phyloP scores from a whole-genome alignment of 202 grass and related monocot genomes.

The Zoysia matrella region DNA sequence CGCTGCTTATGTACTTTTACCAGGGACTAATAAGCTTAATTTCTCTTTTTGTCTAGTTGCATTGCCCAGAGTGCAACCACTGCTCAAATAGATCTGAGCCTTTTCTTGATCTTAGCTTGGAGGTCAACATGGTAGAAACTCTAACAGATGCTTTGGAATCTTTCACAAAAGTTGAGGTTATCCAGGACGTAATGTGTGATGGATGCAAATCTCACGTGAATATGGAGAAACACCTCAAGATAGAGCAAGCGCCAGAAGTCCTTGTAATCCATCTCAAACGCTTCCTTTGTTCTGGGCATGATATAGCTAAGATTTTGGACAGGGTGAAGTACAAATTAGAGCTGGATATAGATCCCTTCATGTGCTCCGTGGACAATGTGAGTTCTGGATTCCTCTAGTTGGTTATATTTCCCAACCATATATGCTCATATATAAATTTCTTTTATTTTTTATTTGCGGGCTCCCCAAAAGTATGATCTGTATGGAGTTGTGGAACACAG shows the following conservation, averaged over 20 bases:
- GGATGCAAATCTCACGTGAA: constrained; percentile 51
- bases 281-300: constrained; percentile 27
- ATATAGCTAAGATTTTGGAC: constrained; percentile 38
- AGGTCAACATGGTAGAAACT: constrained; percentile 38
- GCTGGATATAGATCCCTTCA: constrained; percentile 51
- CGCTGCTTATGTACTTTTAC: constrained; percentile 1
- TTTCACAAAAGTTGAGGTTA: constrained; percentile 55
- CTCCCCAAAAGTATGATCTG: constrained; percentile 48
- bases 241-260: constrained; percentile 58
- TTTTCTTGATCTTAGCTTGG: constrained; percentile 62
- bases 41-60: constrained; percentile 42
- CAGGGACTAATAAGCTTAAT: neutral
- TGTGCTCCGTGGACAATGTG: constrained; percentile 45
- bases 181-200: constrained; percentile 48
- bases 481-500: constrained; percentile 63
- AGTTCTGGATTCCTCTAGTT: constrained; percentile 31
- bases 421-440: neutral
- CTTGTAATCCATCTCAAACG: constrained; percentile 61
- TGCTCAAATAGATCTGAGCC: constrained; percentile 49
- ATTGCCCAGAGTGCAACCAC: constrained; percentile 46
- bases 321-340: constrained; percentile 41
- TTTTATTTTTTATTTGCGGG: constrained; percentile 35
- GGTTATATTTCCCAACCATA: neutral
- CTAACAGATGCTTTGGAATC: constrained; percentile 47
- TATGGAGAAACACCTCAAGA: constrained; percentile 53